Conservation (phyloP, 768 basidiomycete species). For the Leccinum pellstonianum region DNA sequence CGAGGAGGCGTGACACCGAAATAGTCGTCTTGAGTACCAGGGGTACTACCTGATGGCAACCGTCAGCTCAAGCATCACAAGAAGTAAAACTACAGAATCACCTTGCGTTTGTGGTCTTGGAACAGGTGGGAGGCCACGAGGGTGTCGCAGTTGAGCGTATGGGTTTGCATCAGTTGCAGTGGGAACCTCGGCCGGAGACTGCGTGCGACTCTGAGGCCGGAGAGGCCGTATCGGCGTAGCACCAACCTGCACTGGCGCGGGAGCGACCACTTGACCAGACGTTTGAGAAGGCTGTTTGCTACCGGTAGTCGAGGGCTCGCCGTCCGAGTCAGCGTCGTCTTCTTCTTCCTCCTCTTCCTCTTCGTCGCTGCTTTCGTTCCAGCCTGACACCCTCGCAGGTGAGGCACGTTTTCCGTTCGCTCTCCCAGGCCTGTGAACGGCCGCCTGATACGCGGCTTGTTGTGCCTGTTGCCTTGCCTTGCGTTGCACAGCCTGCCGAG, state of each 20-base stretch:
- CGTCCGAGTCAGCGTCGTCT: constrained; percentile 64
- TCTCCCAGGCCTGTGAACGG: constrained; percentile 71
- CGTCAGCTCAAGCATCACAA: constrained; percentile 7
- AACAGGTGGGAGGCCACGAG: constrained; percentile 65
- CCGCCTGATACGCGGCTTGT: constrained; percentile 78
- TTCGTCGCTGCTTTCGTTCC: constrained; percentile 76
- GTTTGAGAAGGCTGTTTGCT: constrained; percentile 34
- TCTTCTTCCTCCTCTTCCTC: constrained; percentile 74
- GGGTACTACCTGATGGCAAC: constrained; percentile 9
- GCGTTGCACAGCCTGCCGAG: constrained; percentile 79
- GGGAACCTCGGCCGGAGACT: constrained; percentile 30
- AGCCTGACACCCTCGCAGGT: constrained; percentile 43
- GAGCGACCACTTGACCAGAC: constrained; percentile 17
- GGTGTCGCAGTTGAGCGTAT: constrained; percentile 52
- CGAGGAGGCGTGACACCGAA: constrained; percentile 38
- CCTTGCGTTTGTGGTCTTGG: constrained; percentile 48
- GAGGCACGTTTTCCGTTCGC: constrained; percentile 40
- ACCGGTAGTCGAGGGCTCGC: constrained; percentile 34
- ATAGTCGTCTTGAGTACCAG: constrained; percentile 48
- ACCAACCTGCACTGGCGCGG: constrained; percentile 20
- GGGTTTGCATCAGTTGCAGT: constrained; percentile 34
- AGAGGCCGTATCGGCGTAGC: constrained; percentile 28
- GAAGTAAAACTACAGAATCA: constrained; percentile 31
- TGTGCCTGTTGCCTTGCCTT: constrained; percentile 83
- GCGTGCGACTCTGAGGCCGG: constrained; percentile 31